Evolutionary conservation across 1,139 yeast species (phyloP).

Genomic region (Blastobotrys ciferrii): DNA sequence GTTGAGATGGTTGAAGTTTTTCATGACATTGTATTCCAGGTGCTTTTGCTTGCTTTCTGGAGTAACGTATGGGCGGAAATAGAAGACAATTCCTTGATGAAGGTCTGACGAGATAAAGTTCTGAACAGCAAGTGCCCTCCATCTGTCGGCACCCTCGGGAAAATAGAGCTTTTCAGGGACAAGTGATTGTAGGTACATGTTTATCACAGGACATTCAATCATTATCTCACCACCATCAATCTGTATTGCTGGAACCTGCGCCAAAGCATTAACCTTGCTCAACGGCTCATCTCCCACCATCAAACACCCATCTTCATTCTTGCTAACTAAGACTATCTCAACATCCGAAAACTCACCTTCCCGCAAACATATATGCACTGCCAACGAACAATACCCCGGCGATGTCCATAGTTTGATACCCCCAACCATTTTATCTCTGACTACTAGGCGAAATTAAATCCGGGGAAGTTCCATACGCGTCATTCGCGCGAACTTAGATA

Average conservation of each 20-base stretch:
- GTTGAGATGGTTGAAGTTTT: background rate
- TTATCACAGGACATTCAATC: conserved; percentile 14
- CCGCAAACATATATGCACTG: conserved; percentile 11
- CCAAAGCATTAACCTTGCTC: conserved; percentile 13
- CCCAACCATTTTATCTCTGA: too few species aligned
- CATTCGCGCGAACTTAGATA: too few species aligned
- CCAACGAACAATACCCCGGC: conserved; percentile 17
- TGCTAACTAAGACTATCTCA: conserved; percentile 9
- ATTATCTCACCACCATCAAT: conserved; percentile 13
- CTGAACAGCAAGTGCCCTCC: conserved; percentile 1
- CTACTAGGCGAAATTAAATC: too few species aligned
- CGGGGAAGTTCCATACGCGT: too few species aligned
- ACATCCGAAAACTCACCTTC: conserved; percentile 10
- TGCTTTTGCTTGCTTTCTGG: conserved; percentile 7
- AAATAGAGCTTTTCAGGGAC: conserved; percentile 9
- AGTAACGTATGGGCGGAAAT: conserved; percentile 3
- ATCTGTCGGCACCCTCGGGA: conserved; percentile 1
- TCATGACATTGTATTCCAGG: conserved; percentile 8
- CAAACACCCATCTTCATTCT: background rate
- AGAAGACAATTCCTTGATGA: conserved; percentile 2
- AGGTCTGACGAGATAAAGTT: conserved; percentile 8
- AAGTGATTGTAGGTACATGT: conserved; percentile 9
- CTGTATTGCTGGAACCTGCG: conserved; percentile 15
- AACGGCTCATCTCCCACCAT: background rate
- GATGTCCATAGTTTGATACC: too few species aligned